A percentile compares a stretch with the other conserved stretches of the same genome.
Conservation (phyloP, 495 filamentous ascomycete species). For the Corynascus novoguineensis region DNA sequence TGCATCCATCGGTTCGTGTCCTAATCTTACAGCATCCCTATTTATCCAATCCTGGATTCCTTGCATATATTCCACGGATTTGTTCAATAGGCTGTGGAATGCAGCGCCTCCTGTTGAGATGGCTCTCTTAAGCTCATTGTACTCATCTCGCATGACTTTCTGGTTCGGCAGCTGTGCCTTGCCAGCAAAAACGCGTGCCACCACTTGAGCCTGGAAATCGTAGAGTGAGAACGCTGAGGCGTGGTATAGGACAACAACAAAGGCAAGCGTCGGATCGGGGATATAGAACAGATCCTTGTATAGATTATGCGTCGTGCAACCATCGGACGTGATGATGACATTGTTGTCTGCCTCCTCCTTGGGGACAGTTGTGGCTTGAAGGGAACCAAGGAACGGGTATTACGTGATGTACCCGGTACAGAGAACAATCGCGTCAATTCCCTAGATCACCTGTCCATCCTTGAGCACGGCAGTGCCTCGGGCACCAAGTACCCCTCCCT, state of each 20-base stretch:
- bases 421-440: constrained; percentile 51
- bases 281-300: constrained; percentile 63
- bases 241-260: constrained; percentile 57
- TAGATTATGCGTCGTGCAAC: constrained; percentile 59
- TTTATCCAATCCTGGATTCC: too few relatives aligned
- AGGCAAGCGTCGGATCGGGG: constrained; percentile 55
- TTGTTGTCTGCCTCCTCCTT: constrained; percentile 40
- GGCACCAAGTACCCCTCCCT: too few relatives aligned
- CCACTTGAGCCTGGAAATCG: constrained; percentile 58
- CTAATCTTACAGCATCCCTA: too few relatives aligned
- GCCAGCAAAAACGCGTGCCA: constrained; percentile 52
- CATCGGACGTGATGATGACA: constrained; percentile 54
- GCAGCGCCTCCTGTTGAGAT: too few relatives aligned
- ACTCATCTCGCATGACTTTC: too few relatives aligned
- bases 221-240: constrained; percentile 59
- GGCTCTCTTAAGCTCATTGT: too few relatives aligned
- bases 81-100: too few relatives aligned
- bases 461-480: constrained; percentile 17
- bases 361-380: constrained; percentile 35
- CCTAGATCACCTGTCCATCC: constrained; percentile 39
- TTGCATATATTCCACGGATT: too few relatives aligned
- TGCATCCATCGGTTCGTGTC: too few relatives aligned
- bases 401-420: constrained; percentile 62
- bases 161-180: constrained; percentile 48
- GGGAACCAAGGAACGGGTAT: constrained; percentile 50